These are phyloP conservation scores for Cyberlindnera samutprakarnensis DNA, from an alignment of 805 yeast species.

Conservation along the genomic window DNA sequence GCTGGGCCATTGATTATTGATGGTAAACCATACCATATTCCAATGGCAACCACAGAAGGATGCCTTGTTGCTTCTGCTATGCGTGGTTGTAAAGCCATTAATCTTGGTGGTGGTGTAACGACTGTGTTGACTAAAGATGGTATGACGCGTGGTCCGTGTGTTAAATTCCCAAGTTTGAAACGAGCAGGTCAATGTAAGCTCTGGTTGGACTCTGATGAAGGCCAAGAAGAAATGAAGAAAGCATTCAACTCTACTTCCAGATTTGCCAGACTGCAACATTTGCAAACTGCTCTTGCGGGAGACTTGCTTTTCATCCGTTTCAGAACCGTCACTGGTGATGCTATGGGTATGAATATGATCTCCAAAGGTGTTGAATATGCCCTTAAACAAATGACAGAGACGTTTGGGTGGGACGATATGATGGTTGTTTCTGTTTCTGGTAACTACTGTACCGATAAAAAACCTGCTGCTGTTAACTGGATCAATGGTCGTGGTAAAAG, in stretches of 20 bases:
- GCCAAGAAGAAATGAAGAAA: slow-evolving; percentile 70
- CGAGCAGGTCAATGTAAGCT: slow-evolving; percentile 93
- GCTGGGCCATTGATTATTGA: slow-evolving; percentile 96
- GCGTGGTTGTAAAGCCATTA: slow-evolving; percentile 98
- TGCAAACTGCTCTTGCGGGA: slow-evolving; percentile 94
- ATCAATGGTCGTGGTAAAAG: slow-evolving; percentile 98
- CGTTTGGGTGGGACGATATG: slow-evolving; percentile 94
- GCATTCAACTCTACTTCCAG: slow-evolving; percentile 96
- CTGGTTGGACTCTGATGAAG: slow-evolving; percentile 95
- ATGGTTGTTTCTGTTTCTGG: slow-evolving; percentile 88
- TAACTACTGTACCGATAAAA: slow-evolving; percentile 95
- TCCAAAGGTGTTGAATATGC: slow-evolving; percentile 95
- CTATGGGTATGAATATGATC: slow-evolving; percentile 99
- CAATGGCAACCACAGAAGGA: slow-evolving; percentile 99
- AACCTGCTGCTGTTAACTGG: slow-evolving; percentile 98
- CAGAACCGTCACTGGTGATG: slow-evolving; percentile 99
- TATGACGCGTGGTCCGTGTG: slow-evolving; percentile 99
- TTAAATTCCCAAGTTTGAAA: slow-evolving; percentile 68
- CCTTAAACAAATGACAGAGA: slow-evolving; percentile 75
- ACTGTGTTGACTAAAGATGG: slow-evolving; percentile 94
- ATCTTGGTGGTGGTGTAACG: slow-evolving; percentile 92
- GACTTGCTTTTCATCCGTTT: slow-evolving; percentile 81
- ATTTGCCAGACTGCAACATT: slow-evolving; percentile 88
- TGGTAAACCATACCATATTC: slow-evolving; percentile 81
- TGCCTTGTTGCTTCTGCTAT: slow-evolving; percentile 96